phyloP scores from a whole-genome alignment of 441 rosid genomes.

The Metrosideros polymorpha region DNA sequence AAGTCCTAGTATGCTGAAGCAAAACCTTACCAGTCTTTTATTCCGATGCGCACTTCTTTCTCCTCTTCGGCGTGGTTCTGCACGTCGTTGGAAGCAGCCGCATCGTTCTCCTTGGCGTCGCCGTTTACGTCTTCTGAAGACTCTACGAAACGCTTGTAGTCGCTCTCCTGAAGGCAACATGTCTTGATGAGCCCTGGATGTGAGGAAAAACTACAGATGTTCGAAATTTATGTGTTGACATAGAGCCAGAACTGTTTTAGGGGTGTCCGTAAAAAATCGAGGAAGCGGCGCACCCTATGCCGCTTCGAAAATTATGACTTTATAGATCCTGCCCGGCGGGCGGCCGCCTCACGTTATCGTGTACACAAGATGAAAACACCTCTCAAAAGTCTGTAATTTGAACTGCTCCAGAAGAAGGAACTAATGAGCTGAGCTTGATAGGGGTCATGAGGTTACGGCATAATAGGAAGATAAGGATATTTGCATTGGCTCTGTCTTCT shows the following conservation, averaged over 20 bases:
- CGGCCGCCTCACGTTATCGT: background rate
- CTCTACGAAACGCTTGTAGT: constrained; percentile 45
- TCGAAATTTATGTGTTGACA: background rate
- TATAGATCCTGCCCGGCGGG: background rate
- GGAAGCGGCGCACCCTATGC: background rate
- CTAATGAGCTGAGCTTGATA: background rate
- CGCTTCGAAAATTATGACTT: background rate
- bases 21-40: constrained; percentile 61
- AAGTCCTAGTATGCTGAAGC: background rate
- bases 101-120: background rate
- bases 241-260: background rate
- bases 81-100: background rate
- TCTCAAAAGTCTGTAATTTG: background rate
- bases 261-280: background rate
- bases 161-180: constrained; percentile 35
- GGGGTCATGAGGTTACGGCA: background rate
- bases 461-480: background rate
- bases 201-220: background rate
- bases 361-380: background rate
- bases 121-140: constrained; percentile 35
- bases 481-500: background rate
- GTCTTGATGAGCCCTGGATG: background rate
- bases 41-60: constrained; percentile 48
- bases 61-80: background rate
- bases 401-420: background rate